Evolutionary conservation across 805 yeast species (phyloP).

Genomic region (Lipomyces chichibuensis): DNA sequence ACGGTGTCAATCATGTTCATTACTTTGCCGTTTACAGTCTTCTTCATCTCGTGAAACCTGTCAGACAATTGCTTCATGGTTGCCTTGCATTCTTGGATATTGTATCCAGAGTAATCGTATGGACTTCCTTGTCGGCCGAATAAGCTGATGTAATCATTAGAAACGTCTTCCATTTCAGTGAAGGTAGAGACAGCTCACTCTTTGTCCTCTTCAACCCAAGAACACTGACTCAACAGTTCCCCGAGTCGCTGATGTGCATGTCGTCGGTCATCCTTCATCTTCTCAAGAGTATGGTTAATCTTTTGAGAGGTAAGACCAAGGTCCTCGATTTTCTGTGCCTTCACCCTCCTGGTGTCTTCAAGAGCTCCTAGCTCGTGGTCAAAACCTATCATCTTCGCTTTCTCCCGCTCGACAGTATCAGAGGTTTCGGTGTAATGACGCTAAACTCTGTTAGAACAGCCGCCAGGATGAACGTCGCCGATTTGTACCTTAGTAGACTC

Average conservation of each 20-base stretch:
- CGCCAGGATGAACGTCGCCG: background rate
- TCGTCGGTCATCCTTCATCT: slow-evolving; percentile 36
- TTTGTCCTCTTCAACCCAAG: slow-evolving; percentile 73
- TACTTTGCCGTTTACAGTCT: slow-evolving; percentile 81
- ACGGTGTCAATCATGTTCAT: slow-evolving; percentile 91
- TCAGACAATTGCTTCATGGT: slow-evolving; percentile 60
- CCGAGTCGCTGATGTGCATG: slow-evolving; percentile 43
- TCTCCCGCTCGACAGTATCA: slow-evolving; percentile 44
- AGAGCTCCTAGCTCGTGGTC: slow-evolving; percentile 73
- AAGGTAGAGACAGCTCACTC: slow-evolving; percentile 38
- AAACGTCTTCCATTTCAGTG: background rate
- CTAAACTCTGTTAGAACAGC: slow-evolving; percentile 1
- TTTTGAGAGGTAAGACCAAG: slow-evolving; percentile 39
- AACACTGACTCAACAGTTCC: slow-evolving; percentile 58
- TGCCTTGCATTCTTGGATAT: slow-evolving; percentile 63
- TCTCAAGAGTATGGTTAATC: slow-evolving; percentile 41
- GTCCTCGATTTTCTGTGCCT: slow-evolving; percentile 40
- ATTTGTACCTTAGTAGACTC: slow-evolving; percentile 14
- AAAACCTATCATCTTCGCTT: slow-evolving; percentile 62
- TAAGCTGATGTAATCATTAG: slow-evolving; percentile 15
- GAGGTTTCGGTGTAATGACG: slow-evolving; percentile 16
- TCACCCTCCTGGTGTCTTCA: slow-evolving; percentile 38
- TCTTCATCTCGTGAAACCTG: slow-evolving; percentile 67
- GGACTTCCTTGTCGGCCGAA: slow-evolving; percentile 45
- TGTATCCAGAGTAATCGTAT: slow-evolving; percentile 43